Conservation (phyloP, 139 green algal genomes). For the Chlorella sp. region DNA sequence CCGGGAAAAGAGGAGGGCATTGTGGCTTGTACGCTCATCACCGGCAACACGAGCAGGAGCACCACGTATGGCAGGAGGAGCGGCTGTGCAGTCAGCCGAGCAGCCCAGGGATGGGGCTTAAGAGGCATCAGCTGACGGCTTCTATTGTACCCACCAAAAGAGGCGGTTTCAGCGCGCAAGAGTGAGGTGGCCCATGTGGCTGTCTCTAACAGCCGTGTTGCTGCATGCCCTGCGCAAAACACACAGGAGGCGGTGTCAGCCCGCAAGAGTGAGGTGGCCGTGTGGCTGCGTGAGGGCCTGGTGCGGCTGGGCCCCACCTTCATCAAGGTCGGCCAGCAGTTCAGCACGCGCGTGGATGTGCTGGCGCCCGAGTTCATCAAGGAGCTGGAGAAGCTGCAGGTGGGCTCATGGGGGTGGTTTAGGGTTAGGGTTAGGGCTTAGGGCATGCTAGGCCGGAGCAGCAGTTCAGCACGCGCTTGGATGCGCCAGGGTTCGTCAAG, state of each 20-base stretch:
- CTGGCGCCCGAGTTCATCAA: constrained; percentile 91
- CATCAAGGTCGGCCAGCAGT: constrained; percentile 78
- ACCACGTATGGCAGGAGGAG: neutral
- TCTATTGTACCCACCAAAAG: neutral
- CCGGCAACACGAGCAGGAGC: neutral
- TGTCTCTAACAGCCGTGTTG: neutral
- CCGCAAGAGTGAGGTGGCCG: constrained; percentile 69
- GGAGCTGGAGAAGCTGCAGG: constrained; percentile 93
- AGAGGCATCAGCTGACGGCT: neutral
- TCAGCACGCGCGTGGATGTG: constrained; percentile 93
- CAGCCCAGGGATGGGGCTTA: neutral
- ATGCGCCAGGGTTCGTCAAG: too few relatives aligned
- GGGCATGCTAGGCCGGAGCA: too few relatives aligned
- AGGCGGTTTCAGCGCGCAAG: neutral
- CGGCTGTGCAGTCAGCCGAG: neutral
- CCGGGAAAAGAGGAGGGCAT: too few relatives aligned
- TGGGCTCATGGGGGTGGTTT: too few relatives aligned
- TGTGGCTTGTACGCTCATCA: neutral
- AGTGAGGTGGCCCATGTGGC: neutral
- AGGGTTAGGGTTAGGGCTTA: too few relatives aligned
- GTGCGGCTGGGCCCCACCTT: constrained; percentile 82
- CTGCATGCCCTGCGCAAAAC: neutral
- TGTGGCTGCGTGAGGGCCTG: constrained; percentile 93
- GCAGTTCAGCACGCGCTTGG: too few relatives aligned
- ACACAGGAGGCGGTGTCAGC: constrained; percentile 18